Evolutionary conservation across 192 early-diverging fungal species (phyloP).

Genomic region (Backusella circina): DNA sequence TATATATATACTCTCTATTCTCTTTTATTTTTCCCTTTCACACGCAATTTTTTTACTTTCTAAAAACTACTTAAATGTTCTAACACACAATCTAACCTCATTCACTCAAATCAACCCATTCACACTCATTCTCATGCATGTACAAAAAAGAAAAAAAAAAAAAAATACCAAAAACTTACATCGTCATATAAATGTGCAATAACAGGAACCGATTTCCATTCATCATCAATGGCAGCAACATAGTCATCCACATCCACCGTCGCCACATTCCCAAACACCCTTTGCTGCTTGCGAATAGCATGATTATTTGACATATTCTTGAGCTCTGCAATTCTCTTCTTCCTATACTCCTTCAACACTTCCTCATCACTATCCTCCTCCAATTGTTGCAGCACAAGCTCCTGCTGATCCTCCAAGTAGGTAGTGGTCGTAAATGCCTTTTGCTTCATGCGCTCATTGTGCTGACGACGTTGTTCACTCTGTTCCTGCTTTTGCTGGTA

Average conservation of each 20-base stretch:
- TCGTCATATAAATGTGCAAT: slow-evolving; percentile 52
- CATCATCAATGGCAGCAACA: slow-evolving; percentile 46
- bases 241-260: slow-evolving; percentile 47
- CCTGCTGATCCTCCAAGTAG: slow-evolving; percentile 25
- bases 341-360: background rate
- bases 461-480: slow-evolving; percentile 18
- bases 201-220: slow-evolving; percentile 44
- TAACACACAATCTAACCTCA: background rate
- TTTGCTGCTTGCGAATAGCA: slow-evolving; percentile 11
- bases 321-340: slow-evolving; percentile 39
- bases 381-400: slow-evolving; percentile 18
- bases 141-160: background rate
- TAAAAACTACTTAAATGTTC: background rate
- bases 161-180: slow-evolving; percentile 25
- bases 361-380: slow-evolving; percentile 34
- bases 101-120: background rate
- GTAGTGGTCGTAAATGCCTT: slow-evolving; percentile 48
- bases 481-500: slow-evolving; percentile 31
- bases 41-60: background rate
- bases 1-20: background rate
- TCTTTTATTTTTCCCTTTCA: background rate
- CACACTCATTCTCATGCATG: background rate
- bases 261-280: slow-evolving; percentile 46
- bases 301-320: slow-evolving; percentile 28
- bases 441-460: slow-evolving; percentile 44